Conservation (phyloP, 2,329 filamentous ascomycete genomes). For the Cladosporium austrohemisphaericum region DNA sequence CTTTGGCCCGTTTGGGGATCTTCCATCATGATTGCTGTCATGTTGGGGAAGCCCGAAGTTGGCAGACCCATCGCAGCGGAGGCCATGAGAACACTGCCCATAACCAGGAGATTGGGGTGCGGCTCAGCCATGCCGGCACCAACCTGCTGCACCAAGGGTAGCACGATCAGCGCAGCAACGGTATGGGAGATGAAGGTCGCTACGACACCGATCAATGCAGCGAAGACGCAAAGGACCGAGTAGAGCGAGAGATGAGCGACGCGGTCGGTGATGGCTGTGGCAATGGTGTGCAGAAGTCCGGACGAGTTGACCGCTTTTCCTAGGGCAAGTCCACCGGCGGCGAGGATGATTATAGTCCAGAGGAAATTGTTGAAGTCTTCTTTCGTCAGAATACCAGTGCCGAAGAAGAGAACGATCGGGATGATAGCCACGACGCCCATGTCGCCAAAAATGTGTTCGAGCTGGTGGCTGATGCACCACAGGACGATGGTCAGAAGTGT, state of each 20-base stretch:
- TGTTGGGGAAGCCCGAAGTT: constrained; percentile 95
- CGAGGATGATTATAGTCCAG: constrained; percentile 99
- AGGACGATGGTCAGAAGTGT: constrained; percentile 80
- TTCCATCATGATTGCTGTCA: constrained; percentile 99
- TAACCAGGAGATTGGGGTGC: constrained; percentile 90
- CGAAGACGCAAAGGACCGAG: constrained; percentile 80
- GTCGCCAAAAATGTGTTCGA: constrained; percentile 85
- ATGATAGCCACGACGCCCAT: constrained; percentile 99
- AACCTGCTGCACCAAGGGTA: constrained; percentile 84
- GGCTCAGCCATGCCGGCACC: constrained; percentile 81
- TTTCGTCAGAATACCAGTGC: constrained; percentile 91
- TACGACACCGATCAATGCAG: constrained; percentile 78
- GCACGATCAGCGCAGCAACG: constrained; percentile 88
- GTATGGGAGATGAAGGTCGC: constrained; percentile 98
- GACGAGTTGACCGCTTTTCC: constrained; percentile 94
- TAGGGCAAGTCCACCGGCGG: constrained; percentile 84
- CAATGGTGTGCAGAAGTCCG: constrained; percentile 84
- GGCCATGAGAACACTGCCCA: constrained; percentile 94
- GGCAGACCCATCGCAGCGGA: constrained; percentile 96
- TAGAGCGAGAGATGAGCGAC: constrained; percentile 82
- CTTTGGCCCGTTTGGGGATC: constrained; percentile 84
- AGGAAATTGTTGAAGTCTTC: constrained; percentile 99
- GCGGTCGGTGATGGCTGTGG: constrained; percentile 65
- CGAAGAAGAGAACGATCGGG: constrained; percentile 92
- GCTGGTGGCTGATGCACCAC: constrained; percentile 89